Evolutionary conservation across 169 alveolate species (phyloP).

Genomic region (Plasmodium malariae): DNA sequence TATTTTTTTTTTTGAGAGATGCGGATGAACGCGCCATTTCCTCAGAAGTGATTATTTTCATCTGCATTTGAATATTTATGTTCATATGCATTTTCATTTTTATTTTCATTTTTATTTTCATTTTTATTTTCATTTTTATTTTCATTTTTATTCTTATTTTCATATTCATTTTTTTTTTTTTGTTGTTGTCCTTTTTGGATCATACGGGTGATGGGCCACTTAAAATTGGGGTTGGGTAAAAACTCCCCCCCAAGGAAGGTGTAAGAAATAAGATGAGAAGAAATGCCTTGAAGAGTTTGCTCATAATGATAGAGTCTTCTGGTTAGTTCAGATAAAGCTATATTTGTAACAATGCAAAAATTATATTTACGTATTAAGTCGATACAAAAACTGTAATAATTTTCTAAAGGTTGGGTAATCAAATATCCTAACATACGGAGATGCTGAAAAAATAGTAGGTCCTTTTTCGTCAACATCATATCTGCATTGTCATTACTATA

Average conservation of each 20-base stretch:
- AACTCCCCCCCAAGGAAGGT: conserved; percentile 56
- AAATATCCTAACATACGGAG: conserved; percentile 37
- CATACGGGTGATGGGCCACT: conserved; percentile 26
- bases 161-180: background rate
- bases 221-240: conserved; percentile 53
- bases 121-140: too few relatives aligned
- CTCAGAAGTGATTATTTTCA: too few relatives aligned
- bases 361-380: conserved; percentile 17
- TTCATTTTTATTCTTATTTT: too few relatives aligned
- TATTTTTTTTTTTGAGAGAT: too few relatives aligned
- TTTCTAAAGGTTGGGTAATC: conserved; percentile 50
- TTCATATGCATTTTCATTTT: too few relatives aligned
- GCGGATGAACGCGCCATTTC: too few relatives aligned
- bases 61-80: too few relatives aligned
- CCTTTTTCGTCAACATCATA: conserved; percentile 18
- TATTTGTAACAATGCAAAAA: conserved; percentile 52
- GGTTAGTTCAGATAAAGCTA: conserved; percentile 12
- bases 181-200: background rate
- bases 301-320: background rate
- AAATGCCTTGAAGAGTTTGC: background rate
- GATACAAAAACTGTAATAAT: conserved; percentile 35
- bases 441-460: conserved; percentile 34
- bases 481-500: background rate
- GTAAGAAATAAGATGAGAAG: conserved; percentile 42
- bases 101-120: too few relatives aligned